Percentiles rank a stretch among this genome's conserved stretches.
These are phyloP conservation scores for Trifolium repens DNA, from an alignment of 306 rosid species.

Conservation along the genomic window DNA sequence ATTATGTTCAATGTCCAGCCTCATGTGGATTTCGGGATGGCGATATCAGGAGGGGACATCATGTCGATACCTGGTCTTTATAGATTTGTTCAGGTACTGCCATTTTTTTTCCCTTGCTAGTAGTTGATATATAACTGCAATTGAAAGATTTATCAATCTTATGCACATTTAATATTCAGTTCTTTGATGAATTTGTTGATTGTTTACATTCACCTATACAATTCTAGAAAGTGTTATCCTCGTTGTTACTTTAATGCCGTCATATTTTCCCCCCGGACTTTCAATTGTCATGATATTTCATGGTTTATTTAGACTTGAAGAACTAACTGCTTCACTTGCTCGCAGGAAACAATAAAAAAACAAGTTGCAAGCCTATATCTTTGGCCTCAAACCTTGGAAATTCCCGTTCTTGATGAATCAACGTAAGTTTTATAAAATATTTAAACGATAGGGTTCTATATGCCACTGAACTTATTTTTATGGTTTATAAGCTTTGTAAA, in stretches of 20 bases:
- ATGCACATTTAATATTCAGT: slow-evolving; percentile 23
- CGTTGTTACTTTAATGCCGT: slow-evolving; percentile 2
- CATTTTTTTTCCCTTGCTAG: slow-evolving; percentile 23
- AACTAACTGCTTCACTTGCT: slow-evolving; percentile 42
- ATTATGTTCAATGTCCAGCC: slow-evolving; percentile 60
- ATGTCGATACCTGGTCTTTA: slow-evolving; percentile 93
- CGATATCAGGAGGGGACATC: slow-evolving; percentile 82
- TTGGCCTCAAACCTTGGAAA: slow-evolving; percentile 82
- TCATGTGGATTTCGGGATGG: slow-evolving; percentile 85
- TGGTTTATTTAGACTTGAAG: slow-evolving; percentile 31
- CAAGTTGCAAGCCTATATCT: slow-evolving; percentile 81
- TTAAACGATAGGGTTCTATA: slow-evolving; percentile 2
- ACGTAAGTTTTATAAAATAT: slow-evolving; percentile 55
- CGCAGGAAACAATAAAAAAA: slow-evolving; percentile 73
- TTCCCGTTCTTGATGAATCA: slow-evolving; percentile 80
- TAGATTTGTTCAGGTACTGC: slow-evolving; percentile 81
- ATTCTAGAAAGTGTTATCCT: not conserved
- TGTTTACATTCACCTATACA: slow-evolving; percentile 8
- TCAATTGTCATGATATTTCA: not conserved
- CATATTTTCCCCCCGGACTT: not conserved
- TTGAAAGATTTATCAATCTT: not conserved
- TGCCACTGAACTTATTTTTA: not conserved
- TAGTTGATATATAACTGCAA: not conserved
- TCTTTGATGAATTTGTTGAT: slow-evolving; percentile 30
- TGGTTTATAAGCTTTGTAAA: not conserved